These are phyloP conservation scores for Phtheirospermum japonicum DNA, from an alignment of 257 asterid species.

Conservation along the genomic window DNA sequence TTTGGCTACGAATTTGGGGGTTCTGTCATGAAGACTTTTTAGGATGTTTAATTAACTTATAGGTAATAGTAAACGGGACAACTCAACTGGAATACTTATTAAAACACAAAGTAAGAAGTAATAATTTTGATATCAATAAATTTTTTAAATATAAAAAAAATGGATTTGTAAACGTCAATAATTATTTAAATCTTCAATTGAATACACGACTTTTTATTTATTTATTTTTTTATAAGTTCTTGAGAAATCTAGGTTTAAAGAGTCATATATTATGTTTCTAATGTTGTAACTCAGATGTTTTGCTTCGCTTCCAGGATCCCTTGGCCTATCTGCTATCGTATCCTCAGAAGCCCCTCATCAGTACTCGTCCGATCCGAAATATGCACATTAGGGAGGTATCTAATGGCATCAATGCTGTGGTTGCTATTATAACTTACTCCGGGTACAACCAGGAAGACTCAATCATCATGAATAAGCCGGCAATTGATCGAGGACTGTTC, in stretches of 20 bases:
- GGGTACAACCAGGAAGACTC: constrained; percentile 98
- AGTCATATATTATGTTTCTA: too few species aligned
- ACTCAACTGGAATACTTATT: too few species aligned
- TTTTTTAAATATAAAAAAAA: too few species aligned
- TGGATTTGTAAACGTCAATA: too few species aligned
- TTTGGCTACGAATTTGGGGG: too few species aligned
- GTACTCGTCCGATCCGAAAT: constrained; percentile 97
- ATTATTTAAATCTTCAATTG: too few species aligned
- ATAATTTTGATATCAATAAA: too few species aligned
- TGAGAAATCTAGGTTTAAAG: too few species aligned
- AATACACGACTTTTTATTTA: not conserved
- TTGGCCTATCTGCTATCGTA: constrained; percentile 91
- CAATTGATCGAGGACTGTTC: constrained; percentile 93
- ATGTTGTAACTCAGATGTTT: too few species aligned
- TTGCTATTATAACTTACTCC: constrained; percentile 87
- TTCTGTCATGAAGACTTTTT: too few species aligned
- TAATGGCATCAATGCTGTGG: constrained; percentile 95
- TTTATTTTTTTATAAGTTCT: constrained; percentile 12
- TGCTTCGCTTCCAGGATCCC: constrained; percentile 82
- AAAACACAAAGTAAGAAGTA: too few species aligned
- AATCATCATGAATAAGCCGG: constrained; percentile 95
- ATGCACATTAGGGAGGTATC: constrained; percentile 94
- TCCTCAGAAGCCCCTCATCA: constrained; percentile 96
- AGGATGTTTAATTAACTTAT: constrained; percentile 16
- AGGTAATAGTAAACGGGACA: too few species aligned